These are phyloP conservation scores for Cutaneotrichosporon dermatis DNA, from an alignment of 1,284 basidiomycete genomes.

Conservation along the genomic window DNA sequence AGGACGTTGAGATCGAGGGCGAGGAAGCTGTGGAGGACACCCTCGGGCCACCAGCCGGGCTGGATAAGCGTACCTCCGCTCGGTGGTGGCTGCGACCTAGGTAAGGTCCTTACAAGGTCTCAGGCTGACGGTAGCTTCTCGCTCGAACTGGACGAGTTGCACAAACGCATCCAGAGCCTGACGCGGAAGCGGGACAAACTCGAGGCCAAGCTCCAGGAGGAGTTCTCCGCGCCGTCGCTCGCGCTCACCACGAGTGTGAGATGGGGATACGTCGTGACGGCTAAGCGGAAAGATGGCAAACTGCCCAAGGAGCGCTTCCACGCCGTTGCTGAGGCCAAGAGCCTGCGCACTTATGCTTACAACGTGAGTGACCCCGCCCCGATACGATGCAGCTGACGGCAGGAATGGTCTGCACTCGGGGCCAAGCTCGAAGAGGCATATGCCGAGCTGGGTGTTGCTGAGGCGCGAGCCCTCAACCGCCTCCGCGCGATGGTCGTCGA, in stretches of 20 bases:
- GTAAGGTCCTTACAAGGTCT: slow-evolving; percentile 51
- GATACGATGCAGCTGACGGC: neutral
- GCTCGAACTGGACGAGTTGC: slow-evolving; percentile 55
- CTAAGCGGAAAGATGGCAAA: slow-evolving; percentile 45
- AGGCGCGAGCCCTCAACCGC: slow-evolving; percentile 65
- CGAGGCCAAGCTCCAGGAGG: slow-evolving; percentile 31
- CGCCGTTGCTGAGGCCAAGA: slow-evolving; percentile 17
- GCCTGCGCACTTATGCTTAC: slow-evolving; percentile 60
- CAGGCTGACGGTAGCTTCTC: slow-evolving; percentile 59
- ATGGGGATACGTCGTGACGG: slow-evolving; percentile 13
- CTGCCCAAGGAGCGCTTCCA: slow-evolving; percentile 22
- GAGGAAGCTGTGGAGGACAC: slow-evolving; percentile 4
- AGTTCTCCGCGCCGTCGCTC: slow-evolving; percentile 53
- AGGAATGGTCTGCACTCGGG: slow-evolving; percentile 66
- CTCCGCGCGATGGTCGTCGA: slow-evolving; percentile 66
- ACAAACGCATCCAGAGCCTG: slow-evolving; percentile 43
- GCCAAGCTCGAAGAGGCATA: slow-evolving; percentile 60
- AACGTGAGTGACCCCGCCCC: slow-evolving; percentile 51
- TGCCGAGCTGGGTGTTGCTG: slow-evolving; percentile 56
- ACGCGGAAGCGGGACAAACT: slow-evolving; percentile 26
- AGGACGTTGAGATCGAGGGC: slow-evolving; percentile 21
- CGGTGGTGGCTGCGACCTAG: slow-evolving; percentile 65
- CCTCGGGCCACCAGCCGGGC: slow-evolving; percentile 11
- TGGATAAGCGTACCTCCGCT: slow-evolving; percentile 24
- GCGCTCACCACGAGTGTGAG: slow-evolving; percentile 4